Base-by-base conservation (phyloP, 345 rosid genomes). In the Erodium maritimum region DNA sequence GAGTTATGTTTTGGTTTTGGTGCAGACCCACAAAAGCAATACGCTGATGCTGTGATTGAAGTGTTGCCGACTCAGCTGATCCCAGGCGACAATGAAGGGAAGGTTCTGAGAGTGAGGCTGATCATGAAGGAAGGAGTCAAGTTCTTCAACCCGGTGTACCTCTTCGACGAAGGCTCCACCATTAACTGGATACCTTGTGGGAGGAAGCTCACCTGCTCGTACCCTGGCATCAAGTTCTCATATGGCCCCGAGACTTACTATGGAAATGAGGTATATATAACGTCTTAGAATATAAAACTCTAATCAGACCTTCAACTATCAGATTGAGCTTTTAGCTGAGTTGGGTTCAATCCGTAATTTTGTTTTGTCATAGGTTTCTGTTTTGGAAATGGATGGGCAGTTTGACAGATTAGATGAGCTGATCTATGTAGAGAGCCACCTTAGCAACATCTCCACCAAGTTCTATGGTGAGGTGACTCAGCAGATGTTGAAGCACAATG, bases 161-260 rank as follows among this genome's bases (percentile, higher is more conserved):
- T 93, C 52, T 93, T 93, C 20, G 99, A 93, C 57, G 99, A 93
- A 77, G 99, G 99, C 48, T 93, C 96, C 23, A 67, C 96, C 52
- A 67, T 93, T 34, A 78, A 84, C 5, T 93, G 96, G 99, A 87
- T 93, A 9, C 99, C 99, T 0, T 93, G 99, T 12, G 99, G 99
- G 22, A 85, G 99, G 63, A 91, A 88, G 69, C 99, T 91, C 58
- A 83, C 94, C 17, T 91, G 99, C 74, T 86, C 93, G 21, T 91
- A 91, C 81, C 98, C 98, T 9, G 98, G 98, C 58, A 91, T 91
- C 82, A 91, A 91, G 71, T 91, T 91, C 72, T 25, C 65, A 57
- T 84, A 91, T 46, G 84, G 80, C 34, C 99, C 98, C 0, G 95
- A 91, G 20, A n/a, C 79, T 54, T 91, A 91, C 76, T 91, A 62